phyloP scores from a whole-genome alignment of 225 moss, liverwort and hornwort species.

The Straminergon stramineum region DNA sequence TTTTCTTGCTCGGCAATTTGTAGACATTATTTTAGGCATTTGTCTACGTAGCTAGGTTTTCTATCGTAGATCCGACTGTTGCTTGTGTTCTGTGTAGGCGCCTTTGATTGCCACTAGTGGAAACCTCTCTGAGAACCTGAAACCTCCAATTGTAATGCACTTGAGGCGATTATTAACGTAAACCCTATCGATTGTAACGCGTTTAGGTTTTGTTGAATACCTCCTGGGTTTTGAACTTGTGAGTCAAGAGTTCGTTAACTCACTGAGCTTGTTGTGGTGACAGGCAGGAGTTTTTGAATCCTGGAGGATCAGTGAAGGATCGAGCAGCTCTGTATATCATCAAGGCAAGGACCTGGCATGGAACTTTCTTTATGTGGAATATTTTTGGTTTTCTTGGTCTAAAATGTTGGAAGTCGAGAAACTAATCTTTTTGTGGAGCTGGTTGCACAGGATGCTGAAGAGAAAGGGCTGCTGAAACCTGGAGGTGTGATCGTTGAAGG shows the following conservation, averaged over 20 bases:
- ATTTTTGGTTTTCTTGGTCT: not conserved
- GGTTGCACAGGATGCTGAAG: constrained; percentile 68
- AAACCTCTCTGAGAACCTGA: not conserved
- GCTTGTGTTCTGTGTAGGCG: not conserved
- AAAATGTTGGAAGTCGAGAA: not conserved
- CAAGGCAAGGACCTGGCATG: constrained; percentile 24
- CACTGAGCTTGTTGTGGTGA: not conserved
- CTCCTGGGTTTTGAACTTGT: not conserved
- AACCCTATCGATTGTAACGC: not conserved
- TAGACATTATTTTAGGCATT: not conserved
- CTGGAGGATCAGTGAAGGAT: constrained; percentile 96
- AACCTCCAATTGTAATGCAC: not conserved
- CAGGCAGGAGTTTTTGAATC: constrained; percentile 91
- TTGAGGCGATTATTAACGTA: not conserved
- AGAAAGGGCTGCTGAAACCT: constrained; percentile 73
- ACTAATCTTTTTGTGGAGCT: not conserved
- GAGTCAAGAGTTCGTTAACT: not conserved
- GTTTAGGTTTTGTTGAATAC: not conserved
- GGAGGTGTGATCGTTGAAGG: constrained; percentile 94
- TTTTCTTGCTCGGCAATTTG: not conserved
- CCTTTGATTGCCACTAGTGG: not conserved
- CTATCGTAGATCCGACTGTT: not conserved
- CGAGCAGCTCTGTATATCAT: constrained; percentile 88
- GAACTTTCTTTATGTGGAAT: not conserved
- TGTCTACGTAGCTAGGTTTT: not conserved